These are phyloP conservation scores for Pseudopyricularia cyperi DNA, from an alignment of 2,329 filamentous ascomycete genomes.

Conservation along the genomic window DNA sequence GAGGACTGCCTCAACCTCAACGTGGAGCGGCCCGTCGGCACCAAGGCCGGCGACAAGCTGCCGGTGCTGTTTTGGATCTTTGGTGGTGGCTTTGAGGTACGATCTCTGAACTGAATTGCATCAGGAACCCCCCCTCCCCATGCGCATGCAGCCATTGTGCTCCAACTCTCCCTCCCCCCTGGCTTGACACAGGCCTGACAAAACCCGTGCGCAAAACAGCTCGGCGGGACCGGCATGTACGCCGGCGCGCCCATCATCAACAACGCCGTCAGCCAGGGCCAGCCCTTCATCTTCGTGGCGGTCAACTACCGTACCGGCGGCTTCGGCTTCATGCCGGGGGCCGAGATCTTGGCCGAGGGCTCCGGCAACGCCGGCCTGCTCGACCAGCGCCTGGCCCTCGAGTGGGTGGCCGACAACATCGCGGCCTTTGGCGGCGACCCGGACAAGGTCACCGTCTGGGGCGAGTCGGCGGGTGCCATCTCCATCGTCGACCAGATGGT, in stretches of 20 bases:
- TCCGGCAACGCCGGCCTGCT: constrained; percentile 58
- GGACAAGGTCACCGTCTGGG: constrained; percentile 68
- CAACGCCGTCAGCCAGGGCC: constrained; percentile 31
- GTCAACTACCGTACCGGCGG: constrained; percentile 68
- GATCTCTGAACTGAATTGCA: constrained; percentile 1
- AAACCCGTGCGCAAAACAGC: constrained; percentile 8
- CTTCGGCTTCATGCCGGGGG: constrained; percentile 61
- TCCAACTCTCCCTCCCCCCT: not conserved
- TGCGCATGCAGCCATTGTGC: not conserved
- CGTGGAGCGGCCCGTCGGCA: constrained; percentile 45
- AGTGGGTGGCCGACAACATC: constrained; percentile 72
- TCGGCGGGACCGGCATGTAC: constrained; percentile 37
- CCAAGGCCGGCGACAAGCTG: constrained; percentile 38
- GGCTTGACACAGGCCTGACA: not conserved
- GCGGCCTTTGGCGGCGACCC: constrained; percentile 67
- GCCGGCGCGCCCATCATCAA: constrained; percentile 33
- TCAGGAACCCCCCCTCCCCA: too few species aligned
- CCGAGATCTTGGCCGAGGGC: constrained; percentile 54
- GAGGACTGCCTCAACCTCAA: constrained; percentile 55
- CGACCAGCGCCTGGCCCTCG: constrained; percentile 58
- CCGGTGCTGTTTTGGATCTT: constrained; percentile 62
- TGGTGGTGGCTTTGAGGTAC: constrained; percentile 47
- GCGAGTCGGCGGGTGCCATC: constrained; percentile 58
- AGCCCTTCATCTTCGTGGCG: constrained; percentile 61
- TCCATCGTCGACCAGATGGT: constrained; percentile 67